Evolutionary conservation across 768 basidiomycete genomes (phyloP), one percentile per base, ranked within the genome.

Genomic region (Fistulinella prunicolor): DNA sequence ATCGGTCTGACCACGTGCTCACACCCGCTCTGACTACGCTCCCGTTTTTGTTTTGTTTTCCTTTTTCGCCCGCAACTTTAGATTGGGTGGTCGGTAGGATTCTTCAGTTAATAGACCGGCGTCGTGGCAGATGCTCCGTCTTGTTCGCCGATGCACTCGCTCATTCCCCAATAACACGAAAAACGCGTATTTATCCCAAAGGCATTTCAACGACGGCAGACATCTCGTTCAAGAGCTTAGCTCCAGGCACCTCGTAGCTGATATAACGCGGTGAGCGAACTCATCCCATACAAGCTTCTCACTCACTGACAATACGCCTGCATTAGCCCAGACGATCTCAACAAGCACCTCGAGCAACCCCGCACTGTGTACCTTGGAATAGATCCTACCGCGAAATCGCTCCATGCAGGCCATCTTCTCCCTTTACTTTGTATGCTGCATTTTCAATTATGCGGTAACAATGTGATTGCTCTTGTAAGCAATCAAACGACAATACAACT

Each of bases 351-450:
- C 53, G 46, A 55, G 17, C 56, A 45, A 34, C 42, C 54, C 29
- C 81, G 79, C 55, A 79, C 79, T 0, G 77, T 91, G 16, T 99
- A 99, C 63, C 76, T 83, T 4, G 96, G 96, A 29, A 78, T 98
- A 35, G 96, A 99, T 63, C 96, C 96, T 13, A 93, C 95, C 2
- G 93, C 94, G 4, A 73, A 70, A 21, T 87, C 92, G 1, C 74
- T 99, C 16, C 96, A 99, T 65, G 88, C 93, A 45, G 96, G 96
- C 4, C 94, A 99, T 64, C 79, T 99, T 2, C 72, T 97, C 19
- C 94, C 95, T 2, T 70, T 99, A 38, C 78, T 98, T 61, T 83
- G 81, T 43, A 65, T 97, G 38, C 72, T 97, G 14, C 96, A 97
- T 61, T 95, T 98, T 64, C 86, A 86, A 38, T 59, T 89, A 32